Evolutionary conservation across 495 filamentous ascomycete genomes (phyloP), one percentile per base, ranked within the genome.

Genomic region (Thermochaetoides thermophila): DNA sequence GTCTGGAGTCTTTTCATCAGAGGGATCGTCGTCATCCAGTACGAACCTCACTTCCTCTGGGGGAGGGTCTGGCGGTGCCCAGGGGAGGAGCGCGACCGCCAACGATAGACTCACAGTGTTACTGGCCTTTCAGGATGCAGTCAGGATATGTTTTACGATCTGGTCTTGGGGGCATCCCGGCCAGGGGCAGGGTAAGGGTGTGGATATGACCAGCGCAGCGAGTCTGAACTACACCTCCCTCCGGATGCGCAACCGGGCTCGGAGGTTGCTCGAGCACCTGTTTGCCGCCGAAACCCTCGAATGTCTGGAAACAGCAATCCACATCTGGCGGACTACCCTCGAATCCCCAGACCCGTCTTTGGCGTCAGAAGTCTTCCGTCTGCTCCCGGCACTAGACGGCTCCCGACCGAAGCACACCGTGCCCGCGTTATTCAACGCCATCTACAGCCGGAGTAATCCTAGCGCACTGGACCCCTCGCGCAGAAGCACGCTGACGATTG

Each of bases 91-190:
- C 28, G 70, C 74, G 11, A 78, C 81, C 10, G 85, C 84, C n/a
- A 99, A 96, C 47, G 86, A 87, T 41, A 66, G 87, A 24, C 65
- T 99, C 16, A 95, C 86, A 0, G 89, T 99, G 13, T 58, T 95
- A 7, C 66, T 99, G n/a, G 86, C 85, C 19, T 94, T 99, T 55
- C 86, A 96, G 54, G 89, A 99, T 52, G 82, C 84, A 9, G 81
- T 94, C 35, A 74, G 80, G 21, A 77, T 89, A 17, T 92, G 84
- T 53, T 91, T 93, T 51, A 73, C 66, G 4, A 87, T 99, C 17
- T 99, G 89, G 91, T 81, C 83, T 3, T 99, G 89, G 89, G 81
- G 78, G 7, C 69, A 74, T 37, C 71, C 74, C 20, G 58, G 59
- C 31, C 70, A 67, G 27, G 68, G 56, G 11, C 44, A 50, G 10